Base-by-base conservation (phyloP, 176 grass and related monocot genomes). In the Oryza nivara region DNA sequence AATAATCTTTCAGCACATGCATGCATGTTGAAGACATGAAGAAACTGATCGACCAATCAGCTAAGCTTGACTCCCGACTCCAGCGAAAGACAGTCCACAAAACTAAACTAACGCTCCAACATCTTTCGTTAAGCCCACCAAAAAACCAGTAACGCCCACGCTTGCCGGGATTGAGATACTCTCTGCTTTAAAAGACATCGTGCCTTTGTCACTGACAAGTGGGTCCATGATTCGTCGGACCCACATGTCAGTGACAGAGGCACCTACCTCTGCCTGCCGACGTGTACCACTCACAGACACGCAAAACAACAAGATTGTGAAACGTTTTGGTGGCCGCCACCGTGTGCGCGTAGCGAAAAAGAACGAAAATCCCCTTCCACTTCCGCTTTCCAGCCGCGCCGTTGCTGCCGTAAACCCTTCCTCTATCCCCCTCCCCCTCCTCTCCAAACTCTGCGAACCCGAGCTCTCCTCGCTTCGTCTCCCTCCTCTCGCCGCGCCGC, bases 371-470 rank as follows among this genome's bases (percentile, higher is more conserved):
- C 67, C 3, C 64, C 32, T 58, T 45, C 43, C 76, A 0, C 45
- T 67, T 36, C 5, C 35, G 3, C 35, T 38, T 32, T 28, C 34
- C 77, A 74, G 75, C 84, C 68, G 5, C 72, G 15, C 65, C 9
- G 43, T 9, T 44, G 43, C 43, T 44, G 43, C 9, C 43, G 83
- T 90, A 90, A 86, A 90, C 83, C 83, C 83, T 71, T 6, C 38
- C 82, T 38, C 84, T 73, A 86, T 74, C 40, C 34, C 77, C 64
- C 67, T 32, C 30, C 30, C 30, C 0, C 30, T 4, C 35, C 61
- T 43, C 41, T 43, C 41, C 34, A 6, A 17, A 36, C 17, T 41
- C 68, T 20, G 68, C 76, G 2, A 70, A 30, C 5, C 65, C 83
- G 46, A 78, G 25, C 40, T 34, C 73, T 3, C 41, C 49, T 19